Conservation (phyloP, 208 protist species). For the Crithidia bombi region DNA sequence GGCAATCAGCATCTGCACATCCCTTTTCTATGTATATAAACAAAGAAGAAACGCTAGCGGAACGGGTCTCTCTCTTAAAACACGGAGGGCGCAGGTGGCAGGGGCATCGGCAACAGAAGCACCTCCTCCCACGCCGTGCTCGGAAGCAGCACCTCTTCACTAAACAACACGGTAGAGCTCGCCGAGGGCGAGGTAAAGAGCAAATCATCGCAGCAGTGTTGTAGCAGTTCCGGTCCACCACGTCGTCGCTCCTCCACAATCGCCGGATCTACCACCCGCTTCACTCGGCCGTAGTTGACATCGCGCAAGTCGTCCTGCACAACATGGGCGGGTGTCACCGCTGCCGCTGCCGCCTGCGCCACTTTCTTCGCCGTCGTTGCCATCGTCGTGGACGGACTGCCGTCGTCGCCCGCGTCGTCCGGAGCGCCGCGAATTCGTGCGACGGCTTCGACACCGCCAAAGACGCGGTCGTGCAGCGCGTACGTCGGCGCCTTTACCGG, state of each 20-base stretch:
- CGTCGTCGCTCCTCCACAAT: slow-evolving; percentile 75
- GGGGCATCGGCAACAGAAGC: slow-evolving; percentile 72
- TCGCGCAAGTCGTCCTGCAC: slow-evolving; percentile 71
- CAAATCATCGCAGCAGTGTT: slow-evolving; percentile 62
- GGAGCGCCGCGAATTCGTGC: slow-evolving; percentile 22
- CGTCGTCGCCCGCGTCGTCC: too few species aligned
- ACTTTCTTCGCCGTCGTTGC: slow-evolving; percentile 1
- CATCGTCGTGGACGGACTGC: too few species aligned
- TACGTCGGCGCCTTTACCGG: slow-evolving; percentile 60
- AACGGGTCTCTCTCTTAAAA: too few species aligned
- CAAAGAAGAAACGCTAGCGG: too few species aligned
- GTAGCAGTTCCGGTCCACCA: slow-evolving; percentile 62
- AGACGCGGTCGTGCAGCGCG: slow-evolving; percentile 57
- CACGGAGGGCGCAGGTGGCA: slow-evolving; percentile 72
- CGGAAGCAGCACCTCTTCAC: slow-evolving; percentile 38
- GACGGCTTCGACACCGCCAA: slow-evolving; percentile 26
- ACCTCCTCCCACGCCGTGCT: slow-evolving; percentile 29
- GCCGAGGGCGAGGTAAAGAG: slow-evolving; percentile 39
- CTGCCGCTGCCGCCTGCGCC: not conserved
- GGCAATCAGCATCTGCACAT: too few species aligned
- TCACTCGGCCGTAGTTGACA: slow-evolving; percentile 56
- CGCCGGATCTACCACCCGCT: slow-evolving; percentile 56
- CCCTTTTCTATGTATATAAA: too few species aligned
- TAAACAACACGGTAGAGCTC: slow-evolving; percentile 60
- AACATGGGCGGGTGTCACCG: not conserved